These are phyloP conservation scores for Trichoderma sp. DNA, from an alignment of 2,329 filamentous ascomycete genomes.

Conservation along the genomic window DNA sequence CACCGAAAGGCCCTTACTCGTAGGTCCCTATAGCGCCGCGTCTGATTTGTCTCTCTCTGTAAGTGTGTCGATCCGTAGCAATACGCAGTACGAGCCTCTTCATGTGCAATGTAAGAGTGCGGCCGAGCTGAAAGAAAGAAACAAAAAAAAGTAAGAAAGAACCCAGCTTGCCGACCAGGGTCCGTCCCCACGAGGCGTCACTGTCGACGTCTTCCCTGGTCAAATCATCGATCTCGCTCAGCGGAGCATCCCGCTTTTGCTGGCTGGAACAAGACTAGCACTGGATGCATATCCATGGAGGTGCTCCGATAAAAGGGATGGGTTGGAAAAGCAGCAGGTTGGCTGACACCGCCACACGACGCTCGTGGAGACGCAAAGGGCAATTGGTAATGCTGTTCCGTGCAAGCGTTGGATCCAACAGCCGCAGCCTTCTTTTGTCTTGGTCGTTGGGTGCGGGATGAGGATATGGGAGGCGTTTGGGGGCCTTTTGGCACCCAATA, in stretches of 20 bases:
- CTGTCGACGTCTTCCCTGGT: constrained; percentile 6
- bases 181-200: constrained; percentile 23
- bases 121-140: not conserved
- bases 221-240: constrained; percentile 25
- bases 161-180: constrained; percentile 10
- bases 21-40: not conserved
- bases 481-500: not conserved
- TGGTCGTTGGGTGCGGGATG: not conserved
- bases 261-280: constrained; percentile 12
- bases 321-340: not conserved
- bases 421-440: not conserved
- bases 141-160: not conserved
- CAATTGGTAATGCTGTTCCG: not conserved
- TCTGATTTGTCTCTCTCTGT: not conserved
- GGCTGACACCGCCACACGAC: constrained; percentile 18
- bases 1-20: not conserved
- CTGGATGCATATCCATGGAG: constrained; percentile 8
- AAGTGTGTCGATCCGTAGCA: not conserved
- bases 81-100: not conserved
- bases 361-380: not conserved
- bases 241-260: constrained; percentile 14
- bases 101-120: not conserved
- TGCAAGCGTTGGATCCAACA: not conserved
- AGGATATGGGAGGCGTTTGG: not conserved
- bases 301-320: constrained; percentile 16